Evolutionary conservation across 805 yeast species (phyloP), one percentile per base, ranked within the genome.

Genomic region (Saturnispora kantuleensis): DNA sequence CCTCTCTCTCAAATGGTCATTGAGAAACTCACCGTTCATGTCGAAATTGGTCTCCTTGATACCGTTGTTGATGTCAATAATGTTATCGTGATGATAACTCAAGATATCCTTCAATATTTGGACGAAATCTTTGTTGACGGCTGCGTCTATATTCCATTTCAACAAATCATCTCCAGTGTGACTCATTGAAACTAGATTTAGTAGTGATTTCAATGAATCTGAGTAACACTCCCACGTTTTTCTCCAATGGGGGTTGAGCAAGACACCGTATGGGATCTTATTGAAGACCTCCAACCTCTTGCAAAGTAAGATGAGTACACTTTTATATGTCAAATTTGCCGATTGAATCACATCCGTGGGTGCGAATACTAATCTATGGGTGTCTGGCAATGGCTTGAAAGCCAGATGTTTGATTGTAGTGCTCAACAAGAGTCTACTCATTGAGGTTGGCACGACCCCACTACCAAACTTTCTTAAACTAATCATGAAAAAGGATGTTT

Each of bases 231-330:
- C 71, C 66, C 87, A 86, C 17, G 84, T 81, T 53, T 76, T 77
- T 10, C 90, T 82, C 42, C 90, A 81, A 55, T 85, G 78, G 5
- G 97, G 97, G 58, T 90, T 90, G 49, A 90, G 63, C 45, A 88
- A 81, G 39, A 82, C 87, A 52, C 89, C 73, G 59, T 87, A 90
- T 0, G 96, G 96, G 44, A 90, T 65, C 37, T 73, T 68, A 50
- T 90, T 73, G 51, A 90, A 77, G 28, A 81, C 81, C 30, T 73
- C 70, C 13, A 88, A 61, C 50, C 96, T 69, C 44, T 80, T 76
- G 7, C 95, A 85, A 45, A 87, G 79, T 52, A 76, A 71, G 0
- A 77, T 71, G 17, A 83, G 58, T 36, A 84, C 56, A 40, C 71
- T 67, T 47, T 76, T 74, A 12, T 81, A 66, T 0, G 88, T 79